These are phyloP conservation scores for Leonotis leonurus DNA, from an alignment of 257 asterid species.

Conservation along the genomic window DNA sequence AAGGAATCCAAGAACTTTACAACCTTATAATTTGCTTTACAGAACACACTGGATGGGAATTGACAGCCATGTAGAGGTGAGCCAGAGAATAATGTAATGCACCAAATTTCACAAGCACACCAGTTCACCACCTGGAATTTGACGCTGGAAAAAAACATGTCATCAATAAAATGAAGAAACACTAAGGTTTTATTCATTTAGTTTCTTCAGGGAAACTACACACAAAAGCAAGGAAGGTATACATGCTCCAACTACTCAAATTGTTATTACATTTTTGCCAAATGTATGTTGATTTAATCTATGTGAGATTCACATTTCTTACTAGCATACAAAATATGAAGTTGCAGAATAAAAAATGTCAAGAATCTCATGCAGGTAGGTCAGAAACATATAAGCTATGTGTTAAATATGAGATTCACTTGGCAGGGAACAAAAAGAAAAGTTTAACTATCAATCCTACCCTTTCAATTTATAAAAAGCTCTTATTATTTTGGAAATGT, in stretches of 20 bases:
- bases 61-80: slow-evolving; percentile 16
- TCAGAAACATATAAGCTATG: no score
- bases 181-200: no score
- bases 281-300: neutral
- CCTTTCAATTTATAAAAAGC: neutral
- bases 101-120: slow-evolving; percentile 18
- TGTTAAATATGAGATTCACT: neutral
- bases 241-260: no score
- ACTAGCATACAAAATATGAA: neutral
- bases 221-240: no score
- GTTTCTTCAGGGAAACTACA: neutral
- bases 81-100: slow-evolving; percentile 6
- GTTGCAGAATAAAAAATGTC: neutral
- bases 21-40: slow-evolving; percentile 17
- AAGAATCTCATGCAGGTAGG: no score
- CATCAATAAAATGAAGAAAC: neutral
- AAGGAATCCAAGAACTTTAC: slow-evolving; percentile 23
- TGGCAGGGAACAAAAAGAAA: neutral
- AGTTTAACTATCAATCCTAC: neutral
- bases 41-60: slow-evolving; percentile 10
- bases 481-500: neutral
- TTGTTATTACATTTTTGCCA: neutral
- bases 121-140: slow-evolving; percentile 15
- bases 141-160: neutral
- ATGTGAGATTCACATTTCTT: neutral